Conservation (phyloP, 495 filamentous ascomycete species). For the Glonium stellatum region DNA sequence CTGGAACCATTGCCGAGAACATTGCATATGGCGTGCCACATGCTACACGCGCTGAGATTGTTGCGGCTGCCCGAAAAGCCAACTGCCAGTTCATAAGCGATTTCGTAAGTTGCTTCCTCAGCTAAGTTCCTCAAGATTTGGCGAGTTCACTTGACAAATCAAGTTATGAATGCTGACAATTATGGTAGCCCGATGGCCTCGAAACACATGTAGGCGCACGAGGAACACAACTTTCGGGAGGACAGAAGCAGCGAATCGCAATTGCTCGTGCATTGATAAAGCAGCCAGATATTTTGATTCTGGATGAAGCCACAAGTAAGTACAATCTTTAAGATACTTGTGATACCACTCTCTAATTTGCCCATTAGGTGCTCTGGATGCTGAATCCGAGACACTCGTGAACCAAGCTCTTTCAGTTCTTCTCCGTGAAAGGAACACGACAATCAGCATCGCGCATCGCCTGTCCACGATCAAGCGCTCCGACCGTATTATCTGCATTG, state of each 20-base stretch:
- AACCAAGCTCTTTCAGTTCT: slow-evolving; percentile 78
- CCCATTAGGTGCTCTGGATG: slow-evolving; percentile 63
- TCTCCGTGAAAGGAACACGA: slow-evolving; percentile 80
- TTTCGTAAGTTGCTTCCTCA: slow-evolving; percentile 49
- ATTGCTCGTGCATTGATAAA: slow-evolving; percentile 93
- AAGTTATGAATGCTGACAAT: slow-evolving; percentile 10
- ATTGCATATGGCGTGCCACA: slow-evolving; percentile 85
- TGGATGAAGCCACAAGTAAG: slow-evolving; percentile 64
- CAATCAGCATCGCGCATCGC: slow-evolving; percentile 92
- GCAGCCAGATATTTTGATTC: slow-evolving; percentile 89
- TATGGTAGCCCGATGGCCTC: slow-evolving; percentile 68
- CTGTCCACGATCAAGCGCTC: slow-evolving; percentile 93
- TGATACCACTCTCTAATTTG: slow-evolving; percentile 42
- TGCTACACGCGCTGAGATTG: slow-evolving; percentile 72
- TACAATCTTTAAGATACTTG: slow-evolving; percentile 1
- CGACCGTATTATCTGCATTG: slow-evolving; percentile 85
- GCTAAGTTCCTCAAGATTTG: not conserved
- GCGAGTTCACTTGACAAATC: not conserved
- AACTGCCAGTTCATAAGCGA: slow-evolving; percentile 96
- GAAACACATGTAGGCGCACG: slow-evolving; percentile 90
- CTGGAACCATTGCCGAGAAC: slow-evolving; percentile 91
- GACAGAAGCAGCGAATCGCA: slow-evolving; percentile 96
- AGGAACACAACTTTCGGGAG: slow-evolving; percentile 88
- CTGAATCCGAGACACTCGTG: slow-evolving; percentile 94
- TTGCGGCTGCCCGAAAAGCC: slow-evolving; percentile 81